phyloP scores from a whole-genome alignment of 2,329 filamentous ascomycete species.

The Penicillium rolfsii region DNA sequence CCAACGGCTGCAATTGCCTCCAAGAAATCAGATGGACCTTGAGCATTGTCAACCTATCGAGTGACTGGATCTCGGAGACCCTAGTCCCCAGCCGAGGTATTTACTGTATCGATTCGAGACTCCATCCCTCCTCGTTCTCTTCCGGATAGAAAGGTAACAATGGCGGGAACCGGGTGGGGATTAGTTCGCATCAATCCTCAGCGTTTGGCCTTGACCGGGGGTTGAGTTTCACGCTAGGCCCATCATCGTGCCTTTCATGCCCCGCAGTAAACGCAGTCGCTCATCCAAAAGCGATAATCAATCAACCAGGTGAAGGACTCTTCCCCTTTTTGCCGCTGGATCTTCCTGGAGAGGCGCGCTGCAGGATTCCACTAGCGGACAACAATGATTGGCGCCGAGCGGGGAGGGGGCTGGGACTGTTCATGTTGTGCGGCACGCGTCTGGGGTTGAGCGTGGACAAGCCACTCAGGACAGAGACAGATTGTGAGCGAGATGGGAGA shows the following conservation, averaged over 20 bases:
- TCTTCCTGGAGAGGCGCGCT: conserved; percentile 34
- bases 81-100: not conserved
- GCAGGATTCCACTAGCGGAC: conserved; percentile 26
- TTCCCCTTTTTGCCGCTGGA: conserved; percentile 21
- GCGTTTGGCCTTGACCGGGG: conserved; percentile 3
- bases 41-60: not conserved
- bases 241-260: conserved; percentile 4
- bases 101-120: not conserved
- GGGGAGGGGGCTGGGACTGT: conserved; percentile 17
- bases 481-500: not conserved
- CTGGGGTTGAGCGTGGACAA: conserved; percentile 20
- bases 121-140: not conserved
- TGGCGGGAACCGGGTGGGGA: not conserved
- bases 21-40: conserved; percentile 6
- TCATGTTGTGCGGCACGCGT: conserved; percentile 38
- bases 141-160: not conserved
- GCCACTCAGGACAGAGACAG: not conserved
- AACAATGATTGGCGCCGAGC: conserved; percentile 31
- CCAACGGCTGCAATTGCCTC: conserved; percentile 8
- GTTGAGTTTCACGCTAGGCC: conserved; percentile 18
- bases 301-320: not conserved
- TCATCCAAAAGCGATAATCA: not conserved
- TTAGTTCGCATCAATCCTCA: not conserved
- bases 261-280: conserved; percentile 26
- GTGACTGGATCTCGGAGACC: not conserved